These are phyloP conservation scores for Linanthus parryae DNA, from an alignment of 148 eudicot genomes.

Conservation along the genomic window DNA sequence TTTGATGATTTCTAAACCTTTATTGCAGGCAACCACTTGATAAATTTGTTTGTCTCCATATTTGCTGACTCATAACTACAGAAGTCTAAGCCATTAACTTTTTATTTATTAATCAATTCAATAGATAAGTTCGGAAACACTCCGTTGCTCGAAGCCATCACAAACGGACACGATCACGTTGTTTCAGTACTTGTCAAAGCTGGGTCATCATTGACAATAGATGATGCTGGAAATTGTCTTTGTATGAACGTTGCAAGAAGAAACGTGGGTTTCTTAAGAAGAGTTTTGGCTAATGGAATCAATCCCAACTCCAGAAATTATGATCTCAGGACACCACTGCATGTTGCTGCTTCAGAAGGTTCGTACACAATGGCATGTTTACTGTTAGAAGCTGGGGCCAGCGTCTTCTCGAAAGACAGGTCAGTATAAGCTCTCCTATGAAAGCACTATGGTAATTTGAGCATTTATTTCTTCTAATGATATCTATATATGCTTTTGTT, in stretches of 20 bases:
- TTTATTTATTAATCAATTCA: background rate
- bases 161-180: slow-evolving; percentile 28
- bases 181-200: slow-evolving; percentile 24
- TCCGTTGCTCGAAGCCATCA: slow-evolving; percentile 39
- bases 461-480: background rate
- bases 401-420: slow-evolving; percentile 37
- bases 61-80: background rate
- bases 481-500: background rate
- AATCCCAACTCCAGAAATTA: slow-evolving; percentile 36
- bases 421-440: background rate
- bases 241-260: slow-evolving; percentile 24
- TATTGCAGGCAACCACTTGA: too few relatives aligned
- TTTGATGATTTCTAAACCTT: too few relatives aligned
- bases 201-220: slow-evolving; percentile 23
- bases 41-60: too few relatives aligned
- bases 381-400: slow-evolving; percentile 37
- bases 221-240: slow-evolving; percentile 24
- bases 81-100: background rate
- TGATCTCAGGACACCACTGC: slow-evolving; percentile 36
- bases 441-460: background rate
- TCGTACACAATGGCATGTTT: slow-evolving; percentile 11
- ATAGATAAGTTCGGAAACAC: slow-evolving; percentile 33
- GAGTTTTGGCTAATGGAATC: slow-evolving; percentile 28
- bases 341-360: slow-evolving; percentile 40
- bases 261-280: slow-evolving; percentile 20